Conservation (phyloP, 2,329 filamentous ascomycete species). For the Xylaria sp. region DNA sequence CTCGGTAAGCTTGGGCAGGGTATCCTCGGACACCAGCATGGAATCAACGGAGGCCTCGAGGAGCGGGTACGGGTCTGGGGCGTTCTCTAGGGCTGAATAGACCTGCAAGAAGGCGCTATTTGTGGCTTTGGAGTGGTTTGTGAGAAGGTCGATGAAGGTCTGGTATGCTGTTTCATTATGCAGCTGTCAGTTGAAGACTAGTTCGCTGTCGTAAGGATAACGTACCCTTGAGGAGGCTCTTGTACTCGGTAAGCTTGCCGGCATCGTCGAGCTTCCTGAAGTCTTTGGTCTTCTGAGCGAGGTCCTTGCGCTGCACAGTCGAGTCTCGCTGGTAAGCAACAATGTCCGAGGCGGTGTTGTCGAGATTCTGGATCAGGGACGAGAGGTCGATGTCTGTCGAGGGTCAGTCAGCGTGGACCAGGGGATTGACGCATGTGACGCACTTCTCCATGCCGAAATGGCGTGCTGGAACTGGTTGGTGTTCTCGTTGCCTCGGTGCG, state of each 20-base stretch:
- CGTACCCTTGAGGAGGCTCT: constrained; percentile 84
- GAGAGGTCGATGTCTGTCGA: constrained; percentile 83
- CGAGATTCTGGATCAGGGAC: constrained; percentile 82
- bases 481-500: constrained; percentile 57
- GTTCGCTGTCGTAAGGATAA: constrained; percentile 50
- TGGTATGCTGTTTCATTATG: constrained; percentile 78
- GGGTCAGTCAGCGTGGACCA: constrained; percentile 42
- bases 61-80: constrained; percentile 93
- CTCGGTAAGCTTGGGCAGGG: constrained; percentile 84
- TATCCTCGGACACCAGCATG: constrained; percentile 90
- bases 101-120: constrained; percentile 93
- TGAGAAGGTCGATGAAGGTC: constrained; percentile 94
- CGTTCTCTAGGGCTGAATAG: constrained; percentile 93
- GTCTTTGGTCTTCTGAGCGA: constrained; percentile 99
- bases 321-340: constrained; percentile 93
- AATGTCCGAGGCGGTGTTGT: constrained; percentile 94
- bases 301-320: constrained; percentile 93
- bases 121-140: constrained; percentile 93
- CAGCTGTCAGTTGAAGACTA: constrained; percentile 20
- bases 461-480: constrained; percentile 97
- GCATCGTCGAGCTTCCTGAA: constrained; percentile 91
- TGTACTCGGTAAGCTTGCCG: constrained; percentile 87
- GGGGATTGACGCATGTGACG: constrained; percentile 40
- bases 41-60: constrained; percentile 97
- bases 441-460: constrained; percentile 96